Percentiles rank a stretch among this genome's conserved stretches.
phyloP scores from a whole-genome alignment of 2,329 filamentous ascomycete genomes.

The Pseudogymnoascus sp. region DNA sequence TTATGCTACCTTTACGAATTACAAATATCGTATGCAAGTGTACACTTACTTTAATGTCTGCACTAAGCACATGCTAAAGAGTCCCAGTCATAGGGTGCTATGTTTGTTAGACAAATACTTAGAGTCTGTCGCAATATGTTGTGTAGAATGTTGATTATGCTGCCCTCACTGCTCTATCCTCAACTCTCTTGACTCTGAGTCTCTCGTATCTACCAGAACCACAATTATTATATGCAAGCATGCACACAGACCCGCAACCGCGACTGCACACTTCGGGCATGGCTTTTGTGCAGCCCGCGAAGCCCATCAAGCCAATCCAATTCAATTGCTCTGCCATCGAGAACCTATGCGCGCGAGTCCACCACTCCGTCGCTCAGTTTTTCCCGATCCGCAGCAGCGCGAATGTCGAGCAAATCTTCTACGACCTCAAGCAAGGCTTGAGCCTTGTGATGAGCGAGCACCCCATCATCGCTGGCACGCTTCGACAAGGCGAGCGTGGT shows the following conservation, averaged over 20 bases:
- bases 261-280: background rate
- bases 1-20: too few species aligned
- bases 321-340: background rate
- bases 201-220: background rate
- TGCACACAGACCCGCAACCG: background rate
- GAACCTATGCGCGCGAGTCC: slow-evolving; percentile 2
- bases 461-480: background rate
- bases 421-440: background rate
- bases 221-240: background rate
- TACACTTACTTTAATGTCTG: background rate
- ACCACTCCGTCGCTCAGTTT: background rate
- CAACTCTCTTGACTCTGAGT: background rate
- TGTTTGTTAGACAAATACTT: background rate
- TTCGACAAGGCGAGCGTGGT: background rate
- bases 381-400: background rate
- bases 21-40: too few species aligned
- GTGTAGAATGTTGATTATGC: background rate
- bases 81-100: background rate
- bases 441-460: background rate
- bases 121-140: background rate
- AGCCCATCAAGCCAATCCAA: background rate
- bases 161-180: background rate
- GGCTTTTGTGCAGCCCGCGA: background rate
- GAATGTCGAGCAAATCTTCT: background rate
- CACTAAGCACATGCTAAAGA: background rate